These are phyloP conservation scores for Paracorniculantispora psalliotae DNA, from an alignment of 2,329 filamentous ascomycete species.

Conservation along the genomic window DNA sequence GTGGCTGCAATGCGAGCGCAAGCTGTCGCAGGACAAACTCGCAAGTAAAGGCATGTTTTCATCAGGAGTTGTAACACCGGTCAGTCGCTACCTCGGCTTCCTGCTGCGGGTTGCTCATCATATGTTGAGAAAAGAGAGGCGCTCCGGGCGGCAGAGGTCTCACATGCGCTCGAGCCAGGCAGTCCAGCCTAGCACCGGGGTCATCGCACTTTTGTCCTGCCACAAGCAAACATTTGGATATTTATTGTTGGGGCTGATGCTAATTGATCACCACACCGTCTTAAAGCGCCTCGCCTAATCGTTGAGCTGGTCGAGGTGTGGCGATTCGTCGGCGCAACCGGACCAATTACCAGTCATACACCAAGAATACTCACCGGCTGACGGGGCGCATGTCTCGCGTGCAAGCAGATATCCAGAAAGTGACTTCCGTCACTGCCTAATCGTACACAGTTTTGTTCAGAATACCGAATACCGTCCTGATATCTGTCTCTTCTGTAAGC, in stretches of 20 bases:
- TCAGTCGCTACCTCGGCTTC: background rate
- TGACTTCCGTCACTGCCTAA: background rate
- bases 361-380: background rate
- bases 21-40: background rate
- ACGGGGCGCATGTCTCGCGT: background rate
- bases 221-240: background rate
- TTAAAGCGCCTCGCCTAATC: background rate
- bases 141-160: conserved; percentile 3
- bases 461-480: too few relatives aligned
- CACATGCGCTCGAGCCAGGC: conserved; percentile 12
- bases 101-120: background rate
- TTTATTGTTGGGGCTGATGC: background rate
- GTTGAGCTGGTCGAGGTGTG: background rate
- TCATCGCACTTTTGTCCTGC: background rate
- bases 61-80: background rate
- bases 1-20: background rate
- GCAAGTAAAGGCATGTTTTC: too few relatives aligned
- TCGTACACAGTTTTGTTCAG: background rate
- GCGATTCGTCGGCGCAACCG: background rate
- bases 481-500: background rate
- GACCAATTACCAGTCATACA: background rate
- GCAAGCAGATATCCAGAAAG: background rate
- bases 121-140: background rate
- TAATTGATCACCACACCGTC: background rate
- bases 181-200: background rate